Evolutionary conservation across 2,329 filamentous ascomycete species (phyloP), one percentile per base, ranked within the genome.

Genomic region (Ampelomyces quisqualis): DNA sequence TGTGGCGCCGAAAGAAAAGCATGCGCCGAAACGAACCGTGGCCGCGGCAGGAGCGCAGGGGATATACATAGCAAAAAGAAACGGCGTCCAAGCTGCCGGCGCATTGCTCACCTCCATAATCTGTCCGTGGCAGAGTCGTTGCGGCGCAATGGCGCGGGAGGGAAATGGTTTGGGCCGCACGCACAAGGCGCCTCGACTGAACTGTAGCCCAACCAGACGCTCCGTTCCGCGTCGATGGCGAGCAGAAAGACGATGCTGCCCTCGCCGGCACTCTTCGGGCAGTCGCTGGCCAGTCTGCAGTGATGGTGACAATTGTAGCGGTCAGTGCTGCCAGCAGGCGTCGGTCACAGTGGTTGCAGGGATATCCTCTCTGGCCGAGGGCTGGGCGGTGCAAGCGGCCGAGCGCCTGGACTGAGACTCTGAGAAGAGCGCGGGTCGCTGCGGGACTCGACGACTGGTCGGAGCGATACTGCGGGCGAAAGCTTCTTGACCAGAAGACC

Each of bases 101-200:
- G 44, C 46, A 40, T 38, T 50, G 55, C 62, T 65, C 53, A 65
- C 62, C 60, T 65, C 60, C 62, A 65, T 65, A 53, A 49, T 48
- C 49, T 49, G 43, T 42, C 38, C 41, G 56, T 51, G 52, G 47
- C 53, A 53, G 50, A 28, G 53, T 50, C 45, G 50, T 41, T 53
- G 48, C 42, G 50, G 54, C 51, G 60, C 61, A 64, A 60, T 38
- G 55, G 55, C 47, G 47, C 49, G 55, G 53, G 58, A 47, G 55
- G 55, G 55, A 55, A 39, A 43, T 51, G 41, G 38, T 38, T 45
- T 52, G 51, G 51, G 49, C 49, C 45, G 42, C 42, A 37, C 42
- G 34, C 37, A 21, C 35, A 26, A 18, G 17, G 18, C n/a, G n/a
- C n/a, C n/a, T n/a, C n/a, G n/a, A n/a, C n/a, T n/a, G n/a, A n/a